Evolutionary conservation across 2,329 filamentous ascomycete genomes (phyloP).

Genomic region (Graphilbum sp.): DNA sequence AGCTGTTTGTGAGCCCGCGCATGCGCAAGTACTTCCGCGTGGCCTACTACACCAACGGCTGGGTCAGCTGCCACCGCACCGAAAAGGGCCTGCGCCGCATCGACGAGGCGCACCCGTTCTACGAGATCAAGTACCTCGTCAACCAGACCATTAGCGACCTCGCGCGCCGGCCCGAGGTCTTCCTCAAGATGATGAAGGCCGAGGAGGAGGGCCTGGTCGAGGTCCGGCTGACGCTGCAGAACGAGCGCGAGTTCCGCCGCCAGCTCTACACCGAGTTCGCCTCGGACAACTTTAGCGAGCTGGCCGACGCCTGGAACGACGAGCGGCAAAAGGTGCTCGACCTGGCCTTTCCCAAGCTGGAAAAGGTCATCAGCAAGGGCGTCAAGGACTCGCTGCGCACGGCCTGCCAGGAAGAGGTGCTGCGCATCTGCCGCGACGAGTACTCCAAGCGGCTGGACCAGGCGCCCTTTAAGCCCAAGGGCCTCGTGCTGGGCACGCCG

Average conservation of each 20-base stretch:
- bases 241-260: constrained; percentile 58
- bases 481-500: constrained; percentile 73
- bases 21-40: constrained; percentile 77
- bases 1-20: constrained; percentile 72
- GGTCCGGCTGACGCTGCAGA: constrained; percentile 62
- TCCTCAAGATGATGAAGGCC: constrained; percentile 92
- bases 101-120: constrained; percentile 88
- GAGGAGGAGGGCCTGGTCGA: constrained; percentile 88
- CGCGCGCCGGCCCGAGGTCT: constrained; percentile 71
- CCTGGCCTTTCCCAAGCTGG: constrained; percentile 62
- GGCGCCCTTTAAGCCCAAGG: constrained; percentile 88
- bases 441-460: constrained; percentile 86
- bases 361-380: constrained; percentile 71
- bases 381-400: constrained; percentile 91
- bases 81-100: constrained; percentile 90
- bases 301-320: constrained; percentile 88
- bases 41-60: constrained; percentile 67
- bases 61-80: constrained; percentile 76
- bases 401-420: constrained; percentile 83
- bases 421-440: constrained; percentile 74
- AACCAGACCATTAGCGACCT: constrained; percentile 76
- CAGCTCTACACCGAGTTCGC: constrained; percentile 71
- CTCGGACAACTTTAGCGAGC: constrained; percentile 88
- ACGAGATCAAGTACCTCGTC: constrained; percentile 92
- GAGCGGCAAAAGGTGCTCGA: constrained; percentile 76